Conservation (phyloP, 2,329 filamentous ascomycete genomes). For the Macrophomina tecta region DNA sequence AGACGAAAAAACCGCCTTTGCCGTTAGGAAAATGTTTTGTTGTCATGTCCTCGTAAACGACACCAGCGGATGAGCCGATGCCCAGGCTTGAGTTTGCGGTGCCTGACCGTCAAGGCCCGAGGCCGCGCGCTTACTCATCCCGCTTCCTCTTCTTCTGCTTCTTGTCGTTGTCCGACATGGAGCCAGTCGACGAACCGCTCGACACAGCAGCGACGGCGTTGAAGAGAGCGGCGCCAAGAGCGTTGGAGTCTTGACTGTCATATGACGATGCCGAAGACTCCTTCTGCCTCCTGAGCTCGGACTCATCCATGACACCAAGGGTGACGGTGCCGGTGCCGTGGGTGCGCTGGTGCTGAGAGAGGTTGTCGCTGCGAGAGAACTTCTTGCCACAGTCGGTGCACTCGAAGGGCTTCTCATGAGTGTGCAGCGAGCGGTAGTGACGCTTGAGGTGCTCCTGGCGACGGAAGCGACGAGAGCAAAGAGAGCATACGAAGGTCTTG, state of each 20-base stretch:
- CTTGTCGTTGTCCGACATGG: constrained; percentile 46
- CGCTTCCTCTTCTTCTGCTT: constrained; percentile 75
- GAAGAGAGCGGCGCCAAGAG: constrained; percentile 48
- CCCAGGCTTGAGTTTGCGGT: constrained; percentile 13
- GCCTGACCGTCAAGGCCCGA: constrained; percentile 9
- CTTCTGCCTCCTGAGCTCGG: constrained; percentile 54
- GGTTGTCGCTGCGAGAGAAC: constrained; percentile 97
- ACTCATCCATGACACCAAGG: constrained; percentile 83
- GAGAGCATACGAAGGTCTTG: constrained; percentile 96
- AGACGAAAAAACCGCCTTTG: constrained; percentile 34
- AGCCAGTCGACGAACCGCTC: constrained; percentile 38
- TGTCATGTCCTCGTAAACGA: constrained; percentile 21
- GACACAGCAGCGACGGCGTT: constrained; percentile 43
- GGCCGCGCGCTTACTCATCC: constrained; percentile 49
- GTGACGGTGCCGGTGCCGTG: constrained; percentile 89
- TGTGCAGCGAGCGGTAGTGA: constrained; percentile 97
- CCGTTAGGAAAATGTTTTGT: constrained; percentile 21
- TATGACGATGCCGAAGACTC: constrained; percentile 34
- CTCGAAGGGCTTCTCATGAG: constrained; percentile 97
- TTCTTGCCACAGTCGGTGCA: constrained; percentile 99
- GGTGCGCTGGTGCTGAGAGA: constrained; percentile 93
- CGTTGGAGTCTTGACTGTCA: constrained; percentile 44
- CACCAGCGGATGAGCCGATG: constrained; percentile 9
- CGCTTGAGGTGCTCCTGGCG: constrained; percentile 98
- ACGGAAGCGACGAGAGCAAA: constrained; percentile 96